phyloP scores from a whole-genome alignment of 192 early-diverging fungal genomes.

The Piromyces sp. region DNA sequence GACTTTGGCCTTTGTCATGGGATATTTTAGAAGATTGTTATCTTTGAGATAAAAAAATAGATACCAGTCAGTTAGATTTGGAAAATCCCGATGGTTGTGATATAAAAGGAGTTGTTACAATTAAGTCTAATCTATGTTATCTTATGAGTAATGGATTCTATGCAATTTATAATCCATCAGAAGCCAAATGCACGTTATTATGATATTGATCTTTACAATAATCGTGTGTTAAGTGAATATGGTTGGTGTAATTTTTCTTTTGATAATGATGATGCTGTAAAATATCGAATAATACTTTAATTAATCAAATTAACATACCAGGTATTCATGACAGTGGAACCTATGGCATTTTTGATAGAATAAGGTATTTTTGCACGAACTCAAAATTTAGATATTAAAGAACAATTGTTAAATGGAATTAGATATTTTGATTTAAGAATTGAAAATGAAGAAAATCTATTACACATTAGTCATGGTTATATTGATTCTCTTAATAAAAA shows the following conservation, averaged over 20 bases:
- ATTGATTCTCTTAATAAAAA: neutral
- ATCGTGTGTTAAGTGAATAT: neutral
- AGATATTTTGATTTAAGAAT: neutral
- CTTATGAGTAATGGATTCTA: neutral
- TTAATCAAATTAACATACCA: neutral
- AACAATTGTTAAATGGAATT: neutral
- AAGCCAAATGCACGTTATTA: neutral
- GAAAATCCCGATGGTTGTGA: neutral
- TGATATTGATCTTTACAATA: neutral
- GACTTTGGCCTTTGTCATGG: neutral
- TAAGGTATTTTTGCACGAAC: neutral
- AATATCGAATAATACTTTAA: neutral
- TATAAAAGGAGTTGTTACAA: neutral
- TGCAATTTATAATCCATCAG: too few species aligned
- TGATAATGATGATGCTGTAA: neutral
- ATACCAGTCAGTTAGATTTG: neutral
- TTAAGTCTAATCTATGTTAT: neutral
- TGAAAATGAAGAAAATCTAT: neutral
- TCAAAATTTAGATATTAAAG: neutral
- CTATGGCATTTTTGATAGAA: neutral
- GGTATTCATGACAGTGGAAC: neutral
- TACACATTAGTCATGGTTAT: neutral
- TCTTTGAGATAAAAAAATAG: neutral
- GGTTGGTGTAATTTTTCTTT: neutral
- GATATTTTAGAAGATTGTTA: neutral